These are phyloP conservation scores for Sarcodon aspratus DNA, from an alignment of 768 basidiomycete species.

Conservation along the genomic window DNA sequence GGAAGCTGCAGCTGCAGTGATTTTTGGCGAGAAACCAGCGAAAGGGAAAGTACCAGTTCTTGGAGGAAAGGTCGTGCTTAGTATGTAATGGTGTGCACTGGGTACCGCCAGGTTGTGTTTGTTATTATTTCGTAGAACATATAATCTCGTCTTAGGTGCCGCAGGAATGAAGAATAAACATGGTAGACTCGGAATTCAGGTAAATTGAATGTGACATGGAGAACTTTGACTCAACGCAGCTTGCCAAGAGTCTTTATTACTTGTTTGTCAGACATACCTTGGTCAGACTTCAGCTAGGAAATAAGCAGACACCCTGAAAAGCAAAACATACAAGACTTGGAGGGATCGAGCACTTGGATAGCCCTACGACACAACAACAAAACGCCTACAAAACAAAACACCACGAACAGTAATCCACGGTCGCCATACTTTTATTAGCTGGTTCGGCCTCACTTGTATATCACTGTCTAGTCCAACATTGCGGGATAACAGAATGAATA, in stretches of 20 bases:
- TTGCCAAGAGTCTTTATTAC: not conserved
- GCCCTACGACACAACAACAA: constrained; percentile 8
- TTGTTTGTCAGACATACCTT: constrained; percentile 1
- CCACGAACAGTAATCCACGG: not conserved
- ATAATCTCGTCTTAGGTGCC: not conserved
- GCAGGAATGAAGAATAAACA: too few species aligned
- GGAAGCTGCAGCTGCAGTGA: constrained; percentile 27
- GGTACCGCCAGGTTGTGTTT: not conserved
- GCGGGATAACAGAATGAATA: not conserved
- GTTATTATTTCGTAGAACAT: not conserved
- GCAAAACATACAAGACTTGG: not conserved
- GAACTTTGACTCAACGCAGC: constrained; percentile 2
- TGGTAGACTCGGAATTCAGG: not conserved
- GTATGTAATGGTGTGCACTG: not conserved
- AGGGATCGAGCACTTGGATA: not conserved
- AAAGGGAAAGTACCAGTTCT: constrained; percentile 19
- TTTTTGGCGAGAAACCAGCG: constrained; percentile 27
- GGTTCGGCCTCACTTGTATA: too few species aligned
- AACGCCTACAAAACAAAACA: constrained; percentile 7
- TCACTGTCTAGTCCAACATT: not conserved
- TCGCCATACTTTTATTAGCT: too few species aligned
- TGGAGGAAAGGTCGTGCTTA: not conserved
- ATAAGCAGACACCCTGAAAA: not conserved
- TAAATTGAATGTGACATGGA: not conserved
- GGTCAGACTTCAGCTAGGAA: not conserved